Evolutionary conservation across 164 flowering plant species (phyloP), one percentile per base, ranked within the genome.

Genomic region (Vitis rupestris): DNA sequence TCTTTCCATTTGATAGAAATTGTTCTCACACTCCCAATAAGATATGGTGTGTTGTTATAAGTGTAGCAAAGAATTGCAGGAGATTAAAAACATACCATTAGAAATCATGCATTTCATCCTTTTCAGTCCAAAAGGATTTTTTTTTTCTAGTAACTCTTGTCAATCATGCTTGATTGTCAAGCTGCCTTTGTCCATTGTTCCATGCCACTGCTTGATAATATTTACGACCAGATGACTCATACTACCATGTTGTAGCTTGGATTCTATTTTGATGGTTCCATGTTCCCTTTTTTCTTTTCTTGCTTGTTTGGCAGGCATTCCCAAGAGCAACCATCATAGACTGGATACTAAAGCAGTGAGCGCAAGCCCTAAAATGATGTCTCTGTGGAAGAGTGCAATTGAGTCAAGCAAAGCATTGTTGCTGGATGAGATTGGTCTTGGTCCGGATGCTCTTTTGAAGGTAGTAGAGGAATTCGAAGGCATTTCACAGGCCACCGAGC

Each of bases 351-450:
- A 74, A 50, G 68, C 63, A 37, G 69, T 68, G 65, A 76, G 51
- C 23, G 75, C 87, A 63, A 89, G 90, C 79, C 85, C 88, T 2
- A 88, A 76, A 81, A 83, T 93, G 88, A 73, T 82, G 76, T 80
- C 85, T 23, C 77, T 90, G 48, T 90, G 97, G 98, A 74, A 89
- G 63, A 82, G 76, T 3, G 98, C 99, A 30, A 71, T 93, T 50
- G 90, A 87, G 19, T 91, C 97, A 10, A 86, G 77, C 76, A 90
- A 85, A 77, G 99, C 98, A 37, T 59, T 90, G 57, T 63, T 92
- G 70, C 79, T 96, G 59, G 91, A 91, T 52, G 85, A 89, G 51
- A 68, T 76, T 16, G 73, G 76, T 60, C 90, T 95, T 13, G 85
- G 79, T 51, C 97, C 99, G 1, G 97, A 95, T 78, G 90, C 75